phyloP scores from a whole-genome alignment of 2,329 filamentous ascomycete genomes.

The Pseudocercospora cruenta region DNA sequence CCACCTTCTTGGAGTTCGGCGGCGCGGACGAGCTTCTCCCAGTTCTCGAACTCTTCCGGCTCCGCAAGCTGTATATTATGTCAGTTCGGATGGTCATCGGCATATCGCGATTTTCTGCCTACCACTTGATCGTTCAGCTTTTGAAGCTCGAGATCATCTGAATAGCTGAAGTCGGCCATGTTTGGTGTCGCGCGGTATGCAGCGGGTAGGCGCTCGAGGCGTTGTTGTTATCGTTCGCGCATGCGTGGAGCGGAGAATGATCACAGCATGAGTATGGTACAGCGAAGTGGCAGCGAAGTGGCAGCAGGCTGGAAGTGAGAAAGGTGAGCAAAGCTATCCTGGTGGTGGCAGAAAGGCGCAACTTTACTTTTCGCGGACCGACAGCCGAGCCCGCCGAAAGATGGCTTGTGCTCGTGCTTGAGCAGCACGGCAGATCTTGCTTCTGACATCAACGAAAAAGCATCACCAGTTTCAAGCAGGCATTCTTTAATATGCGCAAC shows the following conservation, averaged over 20 bases:
- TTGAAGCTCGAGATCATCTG: conserved; percentile 37
- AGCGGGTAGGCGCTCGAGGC: not conserved
- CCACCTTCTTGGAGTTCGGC: conserved; percentile 87
- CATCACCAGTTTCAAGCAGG: not conserved
- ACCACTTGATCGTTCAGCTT: conserved; percentile 38
- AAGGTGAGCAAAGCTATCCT: not conserved
- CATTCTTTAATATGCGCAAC: not conserved
- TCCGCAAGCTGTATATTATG: conserved; percentile 60
- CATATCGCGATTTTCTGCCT: conserved; percentile 8
- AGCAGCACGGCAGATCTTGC: not conserved
- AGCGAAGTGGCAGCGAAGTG: not conserved
- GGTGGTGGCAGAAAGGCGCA: not conserved
- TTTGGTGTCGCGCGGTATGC: not conserved
- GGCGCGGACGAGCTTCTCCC: conserved; percentile 87
- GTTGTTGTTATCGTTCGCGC: not conserved
- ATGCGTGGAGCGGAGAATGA: not conserved
- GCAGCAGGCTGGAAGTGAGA: not conserved
- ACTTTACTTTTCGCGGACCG: conserved; percentile 1
- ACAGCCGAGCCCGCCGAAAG: not conserved
- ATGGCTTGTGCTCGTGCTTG: not conserved
- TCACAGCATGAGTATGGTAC: not conserved
- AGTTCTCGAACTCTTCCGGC: conserved; percentile 88
- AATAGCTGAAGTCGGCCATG: conserved; percentile 41
- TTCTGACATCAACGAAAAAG: not conserved
- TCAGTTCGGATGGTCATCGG: conserved; percentile 9